Conservation (phyloP, 2,329 filamentous ascomycete genomes). For the Monosporascus sp. region DNA sequence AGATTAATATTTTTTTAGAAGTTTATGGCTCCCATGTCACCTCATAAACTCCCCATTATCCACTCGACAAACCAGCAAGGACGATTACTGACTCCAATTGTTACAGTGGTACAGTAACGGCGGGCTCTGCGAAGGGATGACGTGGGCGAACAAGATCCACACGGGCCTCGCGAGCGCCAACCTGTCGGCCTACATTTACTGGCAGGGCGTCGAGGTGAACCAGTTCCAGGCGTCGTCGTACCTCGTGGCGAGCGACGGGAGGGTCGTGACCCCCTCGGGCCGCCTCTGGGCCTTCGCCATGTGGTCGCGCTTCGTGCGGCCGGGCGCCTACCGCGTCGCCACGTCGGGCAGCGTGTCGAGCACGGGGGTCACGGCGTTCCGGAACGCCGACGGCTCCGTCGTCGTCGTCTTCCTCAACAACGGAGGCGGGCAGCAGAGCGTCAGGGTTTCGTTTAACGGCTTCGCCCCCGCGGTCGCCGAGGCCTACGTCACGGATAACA, state of each 20-base stretch:
- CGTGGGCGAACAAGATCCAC: slow-evolving; percentile 31
- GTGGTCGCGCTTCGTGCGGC: slow-evolving; percentile 20
- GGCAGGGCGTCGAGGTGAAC: slow-evolving; percentile 32
- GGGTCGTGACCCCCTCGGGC: slow-evolving; percentile 13
- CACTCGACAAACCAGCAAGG: too few species aligned
- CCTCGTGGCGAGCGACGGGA: slow-evolving; percentile 22
- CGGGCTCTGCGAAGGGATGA: slow-evolving; percentile 32
- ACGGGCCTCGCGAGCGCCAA: slow-evolving; percentile 38
- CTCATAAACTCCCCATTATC: too few species aligned
- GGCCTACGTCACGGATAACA: slow-evolving; percentile 16
- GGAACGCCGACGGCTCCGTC: slow-evolving; percentile 16
- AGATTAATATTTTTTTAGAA: too few species aligned
- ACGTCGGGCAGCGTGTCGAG: slow-evolving; percentile 13
- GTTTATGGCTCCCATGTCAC: too few species aligned
- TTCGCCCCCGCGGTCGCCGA: slow-evolving; percentile 8
- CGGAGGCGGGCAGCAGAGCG: slow-evolving; percentile 9
- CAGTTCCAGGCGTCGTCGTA: slow-evolving; percentile 22
- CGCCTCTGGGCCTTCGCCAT: slow-evolving; percentile 20
- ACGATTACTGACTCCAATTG: too few species aligned
- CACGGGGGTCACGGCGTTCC: slow-evolving; percentile 15
- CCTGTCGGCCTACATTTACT: slow-evolving; percentile 43
- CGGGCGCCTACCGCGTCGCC: slow-evolving; percentile 15
- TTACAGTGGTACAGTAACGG: slow-evolving; percentile 33
- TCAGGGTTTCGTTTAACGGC: slow-evolving; percentile 10
- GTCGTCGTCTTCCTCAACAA: slow-evolving; percentile 21